Conservation (phyloP, 768 basidiomycete genomes). For the Russula compacta region DNA sequence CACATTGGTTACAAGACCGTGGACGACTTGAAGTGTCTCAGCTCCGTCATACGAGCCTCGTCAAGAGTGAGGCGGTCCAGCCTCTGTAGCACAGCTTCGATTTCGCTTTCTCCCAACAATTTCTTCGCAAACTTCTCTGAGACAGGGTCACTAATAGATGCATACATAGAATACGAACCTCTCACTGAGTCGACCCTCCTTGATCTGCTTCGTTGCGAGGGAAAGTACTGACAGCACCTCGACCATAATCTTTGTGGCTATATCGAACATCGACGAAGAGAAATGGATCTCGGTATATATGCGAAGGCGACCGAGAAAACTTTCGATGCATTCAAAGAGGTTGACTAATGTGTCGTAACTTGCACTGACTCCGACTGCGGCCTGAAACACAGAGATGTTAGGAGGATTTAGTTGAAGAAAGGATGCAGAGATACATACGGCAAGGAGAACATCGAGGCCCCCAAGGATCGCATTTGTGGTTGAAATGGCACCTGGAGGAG, state of each 20-base stretch:
- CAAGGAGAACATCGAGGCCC: too few relatives aligned
- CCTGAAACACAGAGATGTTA: background rate
- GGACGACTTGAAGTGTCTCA: background rate
- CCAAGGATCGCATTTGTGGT: too few relatives aligned
- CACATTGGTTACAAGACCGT: background rate
- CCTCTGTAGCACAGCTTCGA: background rate
- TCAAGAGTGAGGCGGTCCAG: background rate
- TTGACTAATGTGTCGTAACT: background rate
- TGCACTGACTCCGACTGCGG: background rate
- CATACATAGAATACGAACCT: too few relatives aligned
- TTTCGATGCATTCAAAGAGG: background rate
- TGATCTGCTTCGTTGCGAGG: too few relatives aligned
- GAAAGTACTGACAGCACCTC: background rate
- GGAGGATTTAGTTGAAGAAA: background rate
- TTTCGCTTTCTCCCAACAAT: background rate
- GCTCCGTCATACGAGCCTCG: background rate
- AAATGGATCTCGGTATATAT: background rate
- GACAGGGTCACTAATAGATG: too few relatives aligned
- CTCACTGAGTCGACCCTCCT: conserved; percentile 2
- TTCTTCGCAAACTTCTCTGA: background rate
- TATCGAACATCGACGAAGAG: background rate
- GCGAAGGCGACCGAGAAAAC: background rate
- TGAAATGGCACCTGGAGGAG: too few relatives aligned
- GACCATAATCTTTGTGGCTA: background rate
- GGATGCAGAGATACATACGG: too few relatives aligned